Conservation (phyloP, 2,329 filamentous ascomycete species). For the Pyricularia pennisetigena region DNA sequence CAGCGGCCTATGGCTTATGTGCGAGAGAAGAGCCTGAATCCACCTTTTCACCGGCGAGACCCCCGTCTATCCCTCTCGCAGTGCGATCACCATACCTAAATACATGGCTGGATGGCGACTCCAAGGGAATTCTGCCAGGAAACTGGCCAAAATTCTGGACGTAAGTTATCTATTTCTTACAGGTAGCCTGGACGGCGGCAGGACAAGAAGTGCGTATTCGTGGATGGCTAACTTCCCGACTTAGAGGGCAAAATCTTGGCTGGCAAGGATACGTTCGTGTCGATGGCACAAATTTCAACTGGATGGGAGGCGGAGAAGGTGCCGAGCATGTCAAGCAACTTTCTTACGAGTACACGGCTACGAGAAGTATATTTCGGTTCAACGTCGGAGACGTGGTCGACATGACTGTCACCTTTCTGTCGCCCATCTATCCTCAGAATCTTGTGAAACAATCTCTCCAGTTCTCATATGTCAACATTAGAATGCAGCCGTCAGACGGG, state of each 20-base stretch:
- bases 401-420: slow-evolving; percentile 61
- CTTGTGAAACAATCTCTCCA: slow-evolving; percentile 56
- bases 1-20: background rate
- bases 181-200: background rate
- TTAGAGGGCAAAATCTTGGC: slow-evolving; percentile 43
- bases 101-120: slow-evolving; percentile 56
- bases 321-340: slow-evolving; percentile 46
- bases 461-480: slow-evolving; percentile 61
- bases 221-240: background rate
- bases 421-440: slow-evolving; percentile 58
- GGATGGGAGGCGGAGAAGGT: slow-evolving; percentile 52
- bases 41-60: slow-evolving; percentile 19
- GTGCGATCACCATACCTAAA: slow-evolving; percentile 69
- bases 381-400: slow-evolving; percentile 49
- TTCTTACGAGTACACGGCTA: slow-evolving; percentile 61
- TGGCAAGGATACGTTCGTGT: slow-evolving; percentile 64
- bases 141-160: slow-evolving; percentile 61
- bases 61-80: slow-evolving; percentile 46
- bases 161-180: slow-evolving; percentile 32
- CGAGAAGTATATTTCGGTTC: slow-evolving; percentile 60
- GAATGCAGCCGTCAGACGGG: slow-evolving; percentile 53
- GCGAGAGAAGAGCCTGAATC: slow-evolving; percentile 8
- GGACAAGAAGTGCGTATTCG: background rate
- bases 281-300: slow-evolving; percentile 53
- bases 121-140: slow-evolving; percentile 56